These are phyloP conservation scores for Sphagnurus paluster DNA, from an alignment of 1,284 basidiomycete genomes.

Conservation along the genomic window DNA sequence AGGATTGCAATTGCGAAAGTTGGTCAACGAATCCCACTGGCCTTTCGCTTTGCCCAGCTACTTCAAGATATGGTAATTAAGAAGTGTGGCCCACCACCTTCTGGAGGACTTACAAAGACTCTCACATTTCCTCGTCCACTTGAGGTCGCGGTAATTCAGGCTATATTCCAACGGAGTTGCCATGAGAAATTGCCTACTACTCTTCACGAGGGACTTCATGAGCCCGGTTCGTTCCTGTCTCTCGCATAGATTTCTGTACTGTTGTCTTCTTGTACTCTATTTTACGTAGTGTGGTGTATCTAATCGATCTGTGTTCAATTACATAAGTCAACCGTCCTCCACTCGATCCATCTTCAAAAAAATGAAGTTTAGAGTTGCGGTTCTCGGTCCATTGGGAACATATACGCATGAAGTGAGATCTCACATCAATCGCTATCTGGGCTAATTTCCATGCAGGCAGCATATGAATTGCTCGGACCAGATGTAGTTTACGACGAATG, in stretches of 20 bases:
- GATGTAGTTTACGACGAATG: slow-evolving; percentile 51
- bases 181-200: slow-evolving; percentile 25
- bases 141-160: slow-evolving; percentile 27
- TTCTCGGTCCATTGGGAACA: slow-evolving; percentile 73
- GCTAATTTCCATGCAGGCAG: slow-evolving; percentile 47
- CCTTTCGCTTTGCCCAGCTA: slow-evolving; percentile 65
- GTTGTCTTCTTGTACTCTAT: neutral
- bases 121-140: slow-evolving; percentile 34
- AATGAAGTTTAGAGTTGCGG: slow-evolving; percentile 38
- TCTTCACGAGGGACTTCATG: slow-evolving; percentile 32
- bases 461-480: slow-evolving; percentile 54
- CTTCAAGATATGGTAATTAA: slow-evolving; percentile 47
- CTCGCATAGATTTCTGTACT: slow-evolving; percentile 21
- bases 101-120: slow-evolving; percentile 25
- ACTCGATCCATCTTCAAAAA: neutral
- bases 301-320: no score
- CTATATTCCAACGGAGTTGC: slow-evolving; percentile 30
- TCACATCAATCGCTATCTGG: slow-evolving; percentile 6
- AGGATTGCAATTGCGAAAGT: slow-evolving; percentile 62
- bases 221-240: slow-evolving; percentile 34
- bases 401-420: slow-evolving; percentile 73
- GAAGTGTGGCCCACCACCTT: slow-evolving; percentile 33
- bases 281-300: no score
- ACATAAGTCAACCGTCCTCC: no score
- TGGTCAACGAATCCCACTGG: slow-evolving; percentile 64